Percentiles rank a stretch among this genome's conserved stretches.
Conservation (phyloP, 768 basidiomycete species). For the Agaricus subrufescens region DNA sequence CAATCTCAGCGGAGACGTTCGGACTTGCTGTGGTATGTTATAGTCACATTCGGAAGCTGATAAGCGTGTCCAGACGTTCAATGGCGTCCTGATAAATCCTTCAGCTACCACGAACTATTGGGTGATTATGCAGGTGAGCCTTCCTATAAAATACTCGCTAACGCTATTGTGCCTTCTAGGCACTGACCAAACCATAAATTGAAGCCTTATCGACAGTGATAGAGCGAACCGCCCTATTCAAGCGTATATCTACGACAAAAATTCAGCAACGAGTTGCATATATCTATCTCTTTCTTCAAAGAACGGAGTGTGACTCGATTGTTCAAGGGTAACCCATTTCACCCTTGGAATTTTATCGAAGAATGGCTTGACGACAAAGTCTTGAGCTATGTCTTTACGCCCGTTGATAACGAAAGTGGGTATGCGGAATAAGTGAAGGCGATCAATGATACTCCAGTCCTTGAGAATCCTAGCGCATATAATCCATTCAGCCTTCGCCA, state of each 20-base stretch:
- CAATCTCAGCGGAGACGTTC: no score
- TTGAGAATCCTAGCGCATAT: conserved; percentile 17
- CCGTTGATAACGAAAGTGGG: conserved; percentile 41
- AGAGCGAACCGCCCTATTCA: no score
- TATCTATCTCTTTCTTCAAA: conserved; percentile 38
- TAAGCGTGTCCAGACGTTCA: no score
- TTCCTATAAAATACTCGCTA: no score
- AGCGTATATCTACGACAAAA: neutral
- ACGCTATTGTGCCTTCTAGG: no score
- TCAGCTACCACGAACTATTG: no score
- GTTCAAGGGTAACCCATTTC: conserved; percentile 39
- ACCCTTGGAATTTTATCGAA: conserved; percentile 33
- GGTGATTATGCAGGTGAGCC: no score
- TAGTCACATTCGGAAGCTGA: no score
- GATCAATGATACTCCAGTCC: conserved; percentile 42
- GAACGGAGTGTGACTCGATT: conserved; percentile 40
- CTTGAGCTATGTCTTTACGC: conserved; percentile 33
- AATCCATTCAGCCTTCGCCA: neutral
- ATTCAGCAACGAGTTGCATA: conserved; percentile 30
- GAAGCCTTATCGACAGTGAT: no score
- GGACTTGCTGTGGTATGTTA: no score
- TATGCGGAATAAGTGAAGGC: conserved; percentile 32
- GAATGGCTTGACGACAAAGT: conserved; percentile 32
- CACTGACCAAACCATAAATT: no score
- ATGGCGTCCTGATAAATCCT: no score